A percentile compares a stretch with the other conserved stretches of the same genome.
phyloP scores from a whole-genome alignment of 2,329 filamentous ascomycete genomes.

The Ceratocystis diversiconidia region DNA sequence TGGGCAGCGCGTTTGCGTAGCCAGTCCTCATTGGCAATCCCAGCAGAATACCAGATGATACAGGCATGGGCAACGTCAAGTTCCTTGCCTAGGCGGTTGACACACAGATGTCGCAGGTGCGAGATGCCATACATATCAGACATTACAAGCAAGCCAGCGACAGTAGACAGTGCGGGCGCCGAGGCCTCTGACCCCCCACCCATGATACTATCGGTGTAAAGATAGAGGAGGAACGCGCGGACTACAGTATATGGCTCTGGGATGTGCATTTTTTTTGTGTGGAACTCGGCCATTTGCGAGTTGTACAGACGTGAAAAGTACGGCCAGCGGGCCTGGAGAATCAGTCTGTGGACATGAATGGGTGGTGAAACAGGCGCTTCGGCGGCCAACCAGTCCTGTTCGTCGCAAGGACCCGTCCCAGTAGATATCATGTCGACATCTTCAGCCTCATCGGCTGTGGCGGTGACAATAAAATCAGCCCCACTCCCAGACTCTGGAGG shows the following conservation, averaged over 20 bases:
- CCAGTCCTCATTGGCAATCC: slow-evolving; percentile 84
- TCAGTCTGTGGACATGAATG: slow-evolving; percentile 90
- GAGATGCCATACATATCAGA: slow-evolving; percentile 97
- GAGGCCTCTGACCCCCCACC: slow-evolving; percentile 36
- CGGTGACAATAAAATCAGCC: slow-evolving; percentile 83
- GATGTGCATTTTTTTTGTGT: slow-evolving; percentile 94
- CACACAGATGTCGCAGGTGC: slow-evolving; percentile 75
- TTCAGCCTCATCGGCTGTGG: slow-evolving; percentile 62
- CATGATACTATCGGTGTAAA: slow-evolving; percentile 88
- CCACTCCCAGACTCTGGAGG: slow-evolving; percentile 72
- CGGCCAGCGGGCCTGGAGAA: slow-evolving; percentile 88
- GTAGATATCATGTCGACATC: slow-evolving; percentile 48
- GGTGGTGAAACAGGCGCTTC: slow-evolving; percentile 58
- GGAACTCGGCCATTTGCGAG: slow-evolving; percentile 92
- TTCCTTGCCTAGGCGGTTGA: slow-evolving; percentile 78
- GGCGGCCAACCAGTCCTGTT: slow-evolving; percentile 44
- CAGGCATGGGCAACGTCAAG: slow-evolving; percentile 90
- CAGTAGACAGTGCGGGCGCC: slow-evolving; percentile 61
- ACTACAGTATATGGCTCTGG: slow-evolving; percentile 92
- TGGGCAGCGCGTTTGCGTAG: slow-evolving; percentile 72
- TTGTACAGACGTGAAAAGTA: slow-evolving; percentile 88
- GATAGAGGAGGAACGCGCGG: slow-evolving; percentile 85
- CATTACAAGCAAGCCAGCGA: slow-evolving; percentile 91
- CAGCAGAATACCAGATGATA: slow-evolving; percentile 89
- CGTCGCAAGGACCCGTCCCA: slow-evolving; percentile 30